Evolutionary conservation across 129 eudicot genomes (phyloP).

Genomic region (Ambrosia trifida): DNA sequence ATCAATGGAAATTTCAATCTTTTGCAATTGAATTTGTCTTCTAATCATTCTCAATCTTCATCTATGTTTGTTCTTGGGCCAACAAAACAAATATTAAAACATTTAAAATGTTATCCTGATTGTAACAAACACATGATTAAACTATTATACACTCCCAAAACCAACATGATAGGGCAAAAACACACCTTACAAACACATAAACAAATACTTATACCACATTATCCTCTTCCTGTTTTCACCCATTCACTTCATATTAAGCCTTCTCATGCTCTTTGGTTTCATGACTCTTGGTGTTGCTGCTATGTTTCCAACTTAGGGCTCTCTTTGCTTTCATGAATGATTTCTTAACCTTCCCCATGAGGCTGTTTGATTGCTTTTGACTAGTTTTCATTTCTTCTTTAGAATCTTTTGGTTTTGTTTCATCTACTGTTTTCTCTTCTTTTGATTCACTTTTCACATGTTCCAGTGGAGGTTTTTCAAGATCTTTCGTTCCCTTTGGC

Average conservation of each 20-base stretch:
- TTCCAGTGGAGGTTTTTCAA: slow-evolving; percentile 21
- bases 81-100: no score
- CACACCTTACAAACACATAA: slow-evolving; percentile 3
- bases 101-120: no score
- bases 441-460: slow-evolving; percentile 21
- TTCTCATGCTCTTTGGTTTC: slow-evolving; percentile 34
- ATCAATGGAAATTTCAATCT: no score
- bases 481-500: background rate
- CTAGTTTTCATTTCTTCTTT: slow-evolving; percentile 55
- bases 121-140: no score
- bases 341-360: slow-evolving; percentile 75
- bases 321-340: slow-evolving; percentile 90
- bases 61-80: no score
- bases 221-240: background rate
- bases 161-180: background rate
- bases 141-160: background rate
- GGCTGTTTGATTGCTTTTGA: slow-evolving; percentile 52
- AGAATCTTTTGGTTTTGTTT: slow-evolving; percentile 34
- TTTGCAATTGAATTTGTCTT: no score
- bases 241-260: background rate
- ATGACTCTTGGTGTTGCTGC: background rate
- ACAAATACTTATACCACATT: slow-evolving; percentile 17
- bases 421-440: slow-evolving; percentile 33
- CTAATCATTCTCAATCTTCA: no score
- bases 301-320: slow-evolving; percentile 68